phyloP scores from a whole-genome alignment of 805 yeast species.

The Wickerhamiella parazyma region DNA sequence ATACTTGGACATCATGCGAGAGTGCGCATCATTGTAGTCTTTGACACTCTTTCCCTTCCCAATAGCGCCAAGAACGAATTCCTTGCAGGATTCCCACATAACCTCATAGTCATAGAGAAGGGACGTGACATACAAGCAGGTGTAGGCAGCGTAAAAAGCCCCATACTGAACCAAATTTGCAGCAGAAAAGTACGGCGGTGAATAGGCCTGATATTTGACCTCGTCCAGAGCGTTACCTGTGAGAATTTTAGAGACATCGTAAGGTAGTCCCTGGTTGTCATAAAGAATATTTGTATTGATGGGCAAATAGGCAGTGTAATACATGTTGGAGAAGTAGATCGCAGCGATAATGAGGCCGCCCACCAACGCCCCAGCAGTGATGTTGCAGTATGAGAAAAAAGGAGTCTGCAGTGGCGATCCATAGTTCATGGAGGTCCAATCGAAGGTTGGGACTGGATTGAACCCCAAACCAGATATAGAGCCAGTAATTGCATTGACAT shows the following conservation, averaged over 20 bases:
- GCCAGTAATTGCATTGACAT: constrained; percentile 52
- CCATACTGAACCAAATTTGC: constrained; percentile 42
- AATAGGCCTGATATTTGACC: constrained; percentile 33
- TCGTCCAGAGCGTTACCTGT: constrained; percentile 31
- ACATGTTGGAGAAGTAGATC: constrained; percentile 31
- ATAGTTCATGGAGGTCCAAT: constrained; percentile 36
- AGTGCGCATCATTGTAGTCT: constrained; percentile 29
- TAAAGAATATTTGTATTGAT: constrained; percentile 36
- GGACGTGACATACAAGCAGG: constrained; percentile 38
- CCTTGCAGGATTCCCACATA: constrained; percentile 20
- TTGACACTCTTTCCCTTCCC: constrained; percentile 10
- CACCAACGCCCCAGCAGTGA: constrained; percentile 26
- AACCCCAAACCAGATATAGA: constrained; percentile 40
- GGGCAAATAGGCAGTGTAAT: constrained; percentile 30
- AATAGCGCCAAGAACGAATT: constrained; percentile 8
- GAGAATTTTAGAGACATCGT: constrained; percentile 32
- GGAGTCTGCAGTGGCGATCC: constrained; percentile 26
- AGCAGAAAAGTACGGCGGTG: constrained; percentile 47
- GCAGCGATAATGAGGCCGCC: constrained; percentile 23
- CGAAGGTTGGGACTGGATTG: constrained; percentile 24
- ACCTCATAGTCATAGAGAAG: constrained; percentile 32
- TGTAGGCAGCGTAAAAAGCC: constrained; percentile 37
- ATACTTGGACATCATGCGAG: constrained; percentile 35
- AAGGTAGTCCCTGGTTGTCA: constrained; percentile 37
- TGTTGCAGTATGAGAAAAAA: constrained; percentile 27